phyloP scores from a whole-genome alignment of 1,284 basidiomycete species.

The Ustilago lituana region DNA sequence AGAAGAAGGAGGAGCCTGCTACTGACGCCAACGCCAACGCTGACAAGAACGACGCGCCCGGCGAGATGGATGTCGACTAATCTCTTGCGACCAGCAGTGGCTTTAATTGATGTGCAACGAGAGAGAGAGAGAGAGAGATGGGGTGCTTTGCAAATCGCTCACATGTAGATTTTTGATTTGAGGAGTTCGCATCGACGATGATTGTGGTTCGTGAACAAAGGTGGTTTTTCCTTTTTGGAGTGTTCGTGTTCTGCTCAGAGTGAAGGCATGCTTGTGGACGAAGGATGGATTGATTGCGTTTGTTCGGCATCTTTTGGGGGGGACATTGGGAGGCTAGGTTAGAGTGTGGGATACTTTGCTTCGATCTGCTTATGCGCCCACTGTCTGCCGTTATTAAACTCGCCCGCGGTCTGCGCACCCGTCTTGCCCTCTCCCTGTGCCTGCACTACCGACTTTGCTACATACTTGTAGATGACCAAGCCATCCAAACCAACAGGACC shows the following conservation, averaged over 20 bases:
- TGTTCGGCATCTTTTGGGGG: too few species aligned
- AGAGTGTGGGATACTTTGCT: slow-evolving; percentile 25
- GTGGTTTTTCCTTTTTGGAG: too few species aligned
- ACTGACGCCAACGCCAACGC: slow-evolving; percentile 17
- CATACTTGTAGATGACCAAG: slow-evolving; percentile 65
- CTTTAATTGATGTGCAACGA: background rate
- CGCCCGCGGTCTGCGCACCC: slow-evolving; percentile 31
- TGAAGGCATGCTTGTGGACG: too few species aligned
- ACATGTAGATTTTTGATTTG: too few species aligned
- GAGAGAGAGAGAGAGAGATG: too few species aligned
- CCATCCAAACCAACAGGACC: slow-evolving; percentile 97
- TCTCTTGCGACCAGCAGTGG: too few species aligned
- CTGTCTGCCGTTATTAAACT: slow-evolving; percentile 18
- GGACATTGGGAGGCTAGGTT: too few species aligned
- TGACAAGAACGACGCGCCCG: slow-evolving; percentile 42
- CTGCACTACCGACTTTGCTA: slow-evolving; percentile 14
- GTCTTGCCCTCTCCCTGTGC: background rate
- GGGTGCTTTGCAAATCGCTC: too few species aligned
- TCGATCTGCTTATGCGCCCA: slow-evolving; percentile 30
- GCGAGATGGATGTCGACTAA: slow-evolving; percentile 66
- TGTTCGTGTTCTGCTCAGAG: too few species aligned
- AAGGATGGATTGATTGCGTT: too few species aligned
- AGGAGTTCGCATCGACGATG: too few species aligned
- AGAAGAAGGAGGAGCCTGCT: slow-evolving; percentile 27
- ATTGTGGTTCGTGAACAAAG: too few species aligned